These are phyloP conservation scores for Pyrus bretschneideri DNA, from an alignment of 306 rosid genomes.

Conservation along the genomic window DNA sequence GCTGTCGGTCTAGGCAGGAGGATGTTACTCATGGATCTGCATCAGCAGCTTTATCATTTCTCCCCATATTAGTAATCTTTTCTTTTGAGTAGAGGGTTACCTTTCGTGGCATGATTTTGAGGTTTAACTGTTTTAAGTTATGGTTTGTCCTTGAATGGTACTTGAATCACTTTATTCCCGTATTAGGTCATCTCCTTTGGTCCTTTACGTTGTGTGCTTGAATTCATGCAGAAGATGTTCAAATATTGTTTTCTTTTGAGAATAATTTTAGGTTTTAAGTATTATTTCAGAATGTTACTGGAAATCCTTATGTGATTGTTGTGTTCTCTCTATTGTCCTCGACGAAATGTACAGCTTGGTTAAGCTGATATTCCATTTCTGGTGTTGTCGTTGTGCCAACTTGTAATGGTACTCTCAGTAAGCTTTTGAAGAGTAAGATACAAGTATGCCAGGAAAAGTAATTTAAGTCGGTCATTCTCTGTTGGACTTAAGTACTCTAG, in stretches of 20 bases:
- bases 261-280: not conserved
- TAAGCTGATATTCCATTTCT: not conserved
- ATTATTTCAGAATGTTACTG: not conserved
- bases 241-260: not conserved
- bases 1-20: not conserved
- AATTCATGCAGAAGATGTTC: not conserved
- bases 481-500: not conserved
- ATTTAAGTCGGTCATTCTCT: not conserved
- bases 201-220: not conserved
- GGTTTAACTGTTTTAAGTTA: not conserved
- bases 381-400: not conserved
- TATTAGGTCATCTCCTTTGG: not conserved
- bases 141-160: not conserved
- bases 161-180: not conserved
- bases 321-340: not conserved
- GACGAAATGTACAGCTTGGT: not conserved
- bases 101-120: not conserved
- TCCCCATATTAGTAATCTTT: not conserved
- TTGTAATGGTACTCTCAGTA: not conserved
- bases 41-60: not conserved
- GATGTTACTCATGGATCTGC: not conserved
- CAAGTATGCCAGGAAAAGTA: not conserved
- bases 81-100: not conserved
- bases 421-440: not conserved
- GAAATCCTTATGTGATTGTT: not conserved